Conservation (phyloP, 495 filamentous ascomycete genomes). For the Daldinia loculata region DNA sequence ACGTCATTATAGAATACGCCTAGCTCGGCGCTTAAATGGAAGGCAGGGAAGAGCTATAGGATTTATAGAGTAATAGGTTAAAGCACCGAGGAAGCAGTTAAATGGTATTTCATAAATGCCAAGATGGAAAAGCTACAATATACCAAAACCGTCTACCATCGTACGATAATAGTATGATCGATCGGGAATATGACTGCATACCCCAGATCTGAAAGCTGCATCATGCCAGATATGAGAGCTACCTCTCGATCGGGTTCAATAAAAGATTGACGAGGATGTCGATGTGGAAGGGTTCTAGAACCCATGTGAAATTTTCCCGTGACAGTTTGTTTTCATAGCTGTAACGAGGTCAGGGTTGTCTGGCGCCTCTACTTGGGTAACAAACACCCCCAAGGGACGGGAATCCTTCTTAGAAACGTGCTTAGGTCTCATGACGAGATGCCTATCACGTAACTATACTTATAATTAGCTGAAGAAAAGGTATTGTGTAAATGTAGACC, state of each 20-base stretch:
- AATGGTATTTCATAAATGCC: slow-evolving; percentile 11
- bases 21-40: background rate
- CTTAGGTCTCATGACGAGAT: background rate
- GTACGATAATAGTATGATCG: slow-evolving; percentile 32
- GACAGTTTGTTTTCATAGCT: background rate
- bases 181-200: slow-evolving; percentile 27
- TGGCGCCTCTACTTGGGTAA: background rate
- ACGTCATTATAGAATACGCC: background rate
- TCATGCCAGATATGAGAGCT: slow-evolving; percentile 15
- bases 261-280: slow-evolving; percentile 27
- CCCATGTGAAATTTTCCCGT: background rate
- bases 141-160: slow-evolving; percentile 20
- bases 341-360: background rate
- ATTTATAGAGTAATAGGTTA: background rate
- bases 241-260: slow-evolving; percentile 27
- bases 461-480: background rate
- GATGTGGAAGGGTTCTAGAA: slow-evolving; percentile 26
- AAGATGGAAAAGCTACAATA: slow-evolving; percentile 14
- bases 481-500: background rate
- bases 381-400: background rate
- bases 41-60: background rate
- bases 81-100: background rate
- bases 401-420: background rate
- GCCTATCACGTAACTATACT: background rate
- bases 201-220: slow-evolving; percentile 30